Percentiles rank a stretch among this genome's conserved stretches.
phyloP scores from a whole-genome alignment of 2,329 filamentous ascomycete genomes.

The Alternaria burnsii region DNA sequence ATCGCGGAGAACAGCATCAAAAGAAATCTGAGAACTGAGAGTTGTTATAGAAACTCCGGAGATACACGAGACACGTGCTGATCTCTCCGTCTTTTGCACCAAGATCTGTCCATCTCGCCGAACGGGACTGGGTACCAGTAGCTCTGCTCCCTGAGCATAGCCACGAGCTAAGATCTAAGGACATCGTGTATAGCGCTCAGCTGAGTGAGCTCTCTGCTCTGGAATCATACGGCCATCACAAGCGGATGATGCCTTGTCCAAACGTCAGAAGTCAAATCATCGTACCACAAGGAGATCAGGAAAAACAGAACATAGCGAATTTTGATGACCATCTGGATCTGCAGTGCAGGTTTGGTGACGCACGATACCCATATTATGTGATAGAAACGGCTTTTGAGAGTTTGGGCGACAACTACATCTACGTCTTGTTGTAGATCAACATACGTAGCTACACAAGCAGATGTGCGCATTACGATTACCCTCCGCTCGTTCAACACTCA shows the following conservation, averaged over 20 bases:
- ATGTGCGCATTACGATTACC: neutral
- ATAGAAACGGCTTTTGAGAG: neutral
- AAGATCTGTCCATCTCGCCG: conserved; percentile 1
- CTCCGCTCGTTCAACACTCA: neutral
- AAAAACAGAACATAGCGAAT: neutral
- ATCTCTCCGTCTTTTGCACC: neutral
- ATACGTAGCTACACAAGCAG: neutral
- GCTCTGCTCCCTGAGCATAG: neutral
- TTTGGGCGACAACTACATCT: neutral
- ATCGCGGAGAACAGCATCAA: conserved; percentile 4
- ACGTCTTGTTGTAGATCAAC: neutral
- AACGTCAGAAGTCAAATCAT: neutral
- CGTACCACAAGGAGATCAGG: neutral
- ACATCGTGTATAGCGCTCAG: neutral
- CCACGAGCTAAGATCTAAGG: neutral
- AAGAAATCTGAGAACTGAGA: neutral
- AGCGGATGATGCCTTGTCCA: neutral
- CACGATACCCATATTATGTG: neutral
- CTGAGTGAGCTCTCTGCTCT: neutral
- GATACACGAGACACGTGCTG: neutral
- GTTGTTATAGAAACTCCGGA: conserved; percentile 2
- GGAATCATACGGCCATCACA: neutral
- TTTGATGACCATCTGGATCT: neutral
- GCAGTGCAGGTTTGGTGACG: conserved; percentile 5
- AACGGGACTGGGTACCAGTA: neutral